Base-by-base conservation (phyloP, 2,329 filamentous ascomycete species). In the Diaporthe vexans region DNA sequence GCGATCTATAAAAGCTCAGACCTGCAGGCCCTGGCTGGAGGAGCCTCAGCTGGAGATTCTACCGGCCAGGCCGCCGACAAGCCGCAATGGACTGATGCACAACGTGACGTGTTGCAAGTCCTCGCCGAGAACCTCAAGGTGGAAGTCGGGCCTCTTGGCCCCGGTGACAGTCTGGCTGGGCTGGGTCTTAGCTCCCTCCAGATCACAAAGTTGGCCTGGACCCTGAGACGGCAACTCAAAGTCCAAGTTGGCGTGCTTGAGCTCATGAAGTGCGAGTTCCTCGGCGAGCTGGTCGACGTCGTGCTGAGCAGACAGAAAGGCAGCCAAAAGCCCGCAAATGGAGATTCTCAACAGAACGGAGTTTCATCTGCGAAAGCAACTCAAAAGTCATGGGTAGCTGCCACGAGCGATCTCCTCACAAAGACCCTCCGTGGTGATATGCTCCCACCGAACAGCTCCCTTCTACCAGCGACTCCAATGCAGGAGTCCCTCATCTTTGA, bases 401-500 rank as follows among this genome's bases (percentile, higher is more conserved):
- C 57, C 10, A 57, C 72, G 21, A 76, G 72, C 33, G 67, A 75
- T 2, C 61, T 65, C 9, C 57, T 78, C 54, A 76, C 75, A 17
- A 73, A 68, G 58, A 59, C 70, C 8, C 73, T 79, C 1, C 72
- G 54, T 21, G 78, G 78, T 13, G 54, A 75, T 0, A 21, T 65
- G 37, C 74, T 70, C 3, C 76, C 76, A 5, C 11, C 67, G 4
- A 72, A 76, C 59, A 77, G 57, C n/a, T 76, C 77, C 51, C 75
- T 81, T 21, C 65, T 81, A 11, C 80, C 79, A 1, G 77, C 82
- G 15, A 82, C 82, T 8, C 80, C 82, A 1, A 77, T 84, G 19
- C 83, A 84, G 72, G 83, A 84, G 67, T 82, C 82, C 37, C 76
- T 85, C 29, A 76, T 85, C 10, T 81, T 81, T 43, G 84, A 85